Percentiles rank a stretch among this genome's conserved stretches.
Conservation (phyloP, 768 basidiomycete genomes). For the Flagelloscypha sp. region DNA sequence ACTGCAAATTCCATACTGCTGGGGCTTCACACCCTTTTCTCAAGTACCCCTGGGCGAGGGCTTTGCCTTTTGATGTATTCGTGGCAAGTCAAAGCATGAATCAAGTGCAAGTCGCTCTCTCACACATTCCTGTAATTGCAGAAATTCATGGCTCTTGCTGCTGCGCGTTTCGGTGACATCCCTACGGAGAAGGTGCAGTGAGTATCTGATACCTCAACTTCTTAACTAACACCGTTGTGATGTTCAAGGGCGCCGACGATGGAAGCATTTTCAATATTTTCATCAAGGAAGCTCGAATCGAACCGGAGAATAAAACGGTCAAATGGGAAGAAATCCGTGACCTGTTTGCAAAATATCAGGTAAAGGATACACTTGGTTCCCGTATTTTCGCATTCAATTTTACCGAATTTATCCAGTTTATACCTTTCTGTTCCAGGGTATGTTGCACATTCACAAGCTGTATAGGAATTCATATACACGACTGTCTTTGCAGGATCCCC, state of each 20-base stretch:
- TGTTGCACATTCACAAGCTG: conserved; percentile 6
- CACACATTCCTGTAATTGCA: too few relatives aligned
- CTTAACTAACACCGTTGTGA: conserved; percentile 3
- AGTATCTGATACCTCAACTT: conserved; percentile 3
- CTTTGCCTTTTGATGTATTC: conserved; percentile 52
- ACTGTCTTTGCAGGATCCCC: conserved; percentile 47
- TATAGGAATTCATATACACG: conserved; percentile 9
- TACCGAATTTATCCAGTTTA: conserved; percentile 44
- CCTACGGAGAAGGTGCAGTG: conserved; percentile 47
- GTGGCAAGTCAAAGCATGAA: too few relatives aligned
- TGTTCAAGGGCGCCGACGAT: conserved; percentile 58
- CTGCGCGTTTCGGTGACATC: conserved; percentile 54
- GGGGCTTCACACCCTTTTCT: conserved; percentile 67
- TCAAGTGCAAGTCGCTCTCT: too few relatives aligned
- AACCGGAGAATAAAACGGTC: conserved; percentile 48
- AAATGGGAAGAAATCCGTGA: conserved; percentile 59
- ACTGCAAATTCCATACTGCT: conserved; percentile 72
- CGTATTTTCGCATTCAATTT: conserved; percentile 8
- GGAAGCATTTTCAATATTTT: conserved; percentile 56
- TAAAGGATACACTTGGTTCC: conserved; percentile 21
- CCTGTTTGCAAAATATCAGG: conserved; percentile 64
- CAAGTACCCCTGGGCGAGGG: conserved; percentile 68
- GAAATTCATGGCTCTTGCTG: conserved; percentile 57
- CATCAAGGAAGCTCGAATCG: conserved; percentile 61
- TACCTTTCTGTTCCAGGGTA: conserved; percentile 69